Conservation (phyloP, 2,329 filamentous ascomycete genomes). For the Colletotrichum horii region DNA sequence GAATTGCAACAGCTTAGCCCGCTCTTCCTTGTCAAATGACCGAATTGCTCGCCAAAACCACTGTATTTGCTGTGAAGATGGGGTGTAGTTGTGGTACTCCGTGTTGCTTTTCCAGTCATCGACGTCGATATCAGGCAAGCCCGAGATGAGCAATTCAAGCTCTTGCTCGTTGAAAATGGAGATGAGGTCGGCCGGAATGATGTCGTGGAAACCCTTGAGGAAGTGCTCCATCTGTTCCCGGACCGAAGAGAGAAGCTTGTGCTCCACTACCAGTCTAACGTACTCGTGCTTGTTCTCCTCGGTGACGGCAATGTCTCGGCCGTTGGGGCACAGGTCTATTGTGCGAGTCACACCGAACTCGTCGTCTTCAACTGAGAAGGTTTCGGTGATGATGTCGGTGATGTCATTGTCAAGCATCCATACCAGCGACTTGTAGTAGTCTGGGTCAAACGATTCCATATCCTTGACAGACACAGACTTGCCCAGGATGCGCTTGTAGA, state of each 20-base stretch:
- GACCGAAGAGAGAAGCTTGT: conserved; percentile 89
- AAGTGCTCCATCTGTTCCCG: conserved; percentile 95
- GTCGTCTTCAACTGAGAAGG: conserved; percentile 92
- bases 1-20: conserved; percentile 95
- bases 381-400: conserved; percentile 95
- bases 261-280: conserved; percentile 91
- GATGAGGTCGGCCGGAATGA: conserved; percentile 91
- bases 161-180: conserved; percentile 99
- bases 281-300: conserved; percentile 99
- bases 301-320: conserved; percentile 90
- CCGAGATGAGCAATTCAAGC: conserved; percentile 93
- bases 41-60: conserved; percentile 99
- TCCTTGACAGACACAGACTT: conserved; percentile 97
- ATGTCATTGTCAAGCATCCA: conserved; percentile 99
- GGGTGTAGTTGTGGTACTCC: conserved; percentile 97
- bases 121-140: conserved; percentile 94
- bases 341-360: conserved; percentile 89
- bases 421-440: conserved; percentile 97
- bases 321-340: conserved; percentile 85
- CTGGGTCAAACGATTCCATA: conserved; percentile 97
- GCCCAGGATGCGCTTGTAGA: conserved; percentile 96
- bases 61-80: conserved; percentile 94
- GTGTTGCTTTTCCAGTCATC: conserved; percentile 99
- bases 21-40: conserved; percentile 98
- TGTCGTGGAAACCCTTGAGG: conserved; percentile 95